Percentiles rank a stretch among this genome's conserved stretches.
Evolutionary conservation across 2,329 filamentous ascomycete genomes (phyloP).

Genomic region (Conoideocrella luteorostrata): DNA sequence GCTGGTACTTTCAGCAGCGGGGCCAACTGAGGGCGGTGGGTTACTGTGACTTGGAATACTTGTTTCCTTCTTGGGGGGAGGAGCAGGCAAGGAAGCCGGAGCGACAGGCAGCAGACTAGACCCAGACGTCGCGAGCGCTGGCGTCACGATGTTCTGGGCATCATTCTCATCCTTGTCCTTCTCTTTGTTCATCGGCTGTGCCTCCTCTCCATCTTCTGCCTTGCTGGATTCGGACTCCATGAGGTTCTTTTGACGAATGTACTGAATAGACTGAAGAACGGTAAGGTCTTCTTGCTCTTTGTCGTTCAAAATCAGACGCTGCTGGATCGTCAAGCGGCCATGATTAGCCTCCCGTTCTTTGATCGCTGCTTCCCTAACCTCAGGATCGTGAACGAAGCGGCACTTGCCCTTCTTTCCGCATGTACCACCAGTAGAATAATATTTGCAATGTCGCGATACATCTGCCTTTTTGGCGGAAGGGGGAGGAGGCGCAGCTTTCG

Average conservation of each 20-base stretch:
- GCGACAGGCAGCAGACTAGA: constrained; percentile 31
- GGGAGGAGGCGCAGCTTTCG: constrained; percentile 26
- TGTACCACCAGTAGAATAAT: constrained; percentile 61
- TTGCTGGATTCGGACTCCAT: constrained; percentile 27
- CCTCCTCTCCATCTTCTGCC: constrained; percentile 3
- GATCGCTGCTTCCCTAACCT: constrained; percentile 56
- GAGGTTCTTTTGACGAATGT: constrained; percentile 54
- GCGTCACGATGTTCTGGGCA: constrained; percentile 5
- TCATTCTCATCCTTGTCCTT: constrained; percentile 13
- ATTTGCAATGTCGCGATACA: constrained; percentile 62
- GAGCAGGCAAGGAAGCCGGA: constrained; percentile 30
- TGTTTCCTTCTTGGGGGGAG: constrained; percentile 26
- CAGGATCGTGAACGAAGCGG: constrained; percentile 62
- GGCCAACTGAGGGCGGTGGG: constrained; percentile 21
- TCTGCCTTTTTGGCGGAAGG: constrained; percentile 52
- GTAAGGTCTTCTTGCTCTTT: constrained; percentile 62
- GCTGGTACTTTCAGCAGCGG: constrained; percentile 25
- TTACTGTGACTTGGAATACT: constrained; percentile 26
- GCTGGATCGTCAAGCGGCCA: constrained; percentile 58
- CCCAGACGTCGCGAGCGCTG: constrained; percentile 10
- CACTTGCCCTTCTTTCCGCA: constrained; percentile 71
- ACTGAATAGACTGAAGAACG: constrained; percentile 59
- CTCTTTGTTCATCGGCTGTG: constrained; percentile 8
- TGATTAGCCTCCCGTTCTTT: constrained; percentile 59
- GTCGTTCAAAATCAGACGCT: constrained; percentile 60